Evolutionary conservation across 441 rosid species (phyloP), one percentile per base, ranked within the genome.

Genomic region (Corymbia calophylla): DNA sequence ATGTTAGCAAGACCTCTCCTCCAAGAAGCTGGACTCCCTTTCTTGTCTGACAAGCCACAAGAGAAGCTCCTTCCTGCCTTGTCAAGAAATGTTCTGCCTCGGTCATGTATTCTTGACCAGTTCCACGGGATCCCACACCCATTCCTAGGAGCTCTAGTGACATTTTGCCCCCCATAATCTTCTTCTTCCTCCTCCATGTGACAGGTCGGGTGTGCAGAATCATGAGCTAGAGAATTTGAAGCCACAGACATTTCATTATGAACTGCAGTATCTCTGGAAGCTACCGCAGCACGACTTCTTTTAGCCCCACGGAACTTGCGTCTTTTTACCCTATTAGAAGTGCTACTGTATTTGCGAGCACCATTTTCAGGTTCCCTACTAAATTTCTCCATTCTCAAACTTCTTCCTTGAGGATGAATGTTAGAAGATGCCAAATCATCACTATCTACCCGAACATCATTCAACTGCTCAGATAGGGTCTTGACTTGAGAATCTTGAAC

Each of bases 51-150:
- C 90, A 94, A 91, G 86, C 99, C 99, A 91, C 99, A 98, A 87
- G 99, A 97, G 60, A 98, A 95, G 92, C 99, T 97, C 95, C 98
- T 95, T 88, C 99, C 99, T 10, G 99, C 99, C 90, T 91, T 95
- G 93, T 98, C 99, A 6, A 98, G 97, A 88, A 98, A 93, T 51
- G 94, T 96, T 90, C 94, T 98, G 54, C 99, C 96, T 87, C 97
- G 94, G 70, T 97, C 93, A 92, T 98, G 99, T 91, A 98, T 97
- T 89, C 97, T 95, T 11, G 99, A 98, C 99, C 99, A 98, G 91
- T 97, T 98, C 95, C 96, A 97, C 3, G 99, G 99, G 90, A 97
- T 97, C 68, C 99, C 99, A 92, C 99, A 98, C 77, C 96, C 96
- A 91, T 95, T 96, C 90, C 94, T 91, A 17, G 97, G 97, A 91